Conservation (phyloP, 2,329 filamentous ascomycete species). For the Claviceps monticola region DNA sequence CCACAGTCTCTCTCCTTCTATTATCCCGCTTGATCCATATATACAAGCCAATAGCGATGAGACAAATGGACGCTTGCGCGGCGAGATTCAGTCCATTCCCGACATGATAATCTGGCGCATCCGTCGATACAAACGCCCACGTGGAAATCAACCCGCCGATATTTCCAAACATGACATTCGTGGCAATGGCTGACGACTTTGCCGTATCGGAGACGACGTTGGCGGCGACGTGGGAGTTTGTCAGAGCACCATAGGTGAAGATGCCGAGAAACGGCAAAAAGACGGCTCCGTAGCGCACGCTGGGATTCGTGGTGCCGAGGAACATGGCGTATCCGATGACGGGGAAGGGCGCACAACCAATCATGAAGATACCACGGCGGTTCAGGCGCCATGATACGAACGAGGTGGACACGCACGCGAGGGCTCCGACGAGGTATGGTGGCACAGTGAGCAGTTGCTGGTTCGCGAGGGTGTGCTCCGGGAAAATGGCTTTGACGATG, state of each 20-base stretch:
- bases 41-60: slow-evolving; percentile 34
- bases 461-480: slow-evolving; percentile 36
- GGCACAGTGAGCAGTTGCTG: slow-evolving; percentile 60
- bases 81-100: slow-evolving; percentile 60
- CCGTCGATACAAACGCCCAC: slow-evolving; percentile 49
- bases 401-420: slow-evolving; percentile 46
- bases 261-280: slow-evolving; percentile 52
- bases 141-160: slow-evolving; percentile 48
- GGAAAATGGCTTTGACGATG: slow-evolving; percentile 57
- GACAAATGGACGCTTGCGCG: slow-evolving; percentile 39
- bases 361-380: slow-evolving; percentile 44
- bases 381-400: slow-evolving; percentile 46
- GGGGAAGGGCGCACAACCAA: slow-evolving; percentile 41
- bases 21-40: slow-evolving; percentile 53
- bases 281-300: slow-evolving; percentile 50
- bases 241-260: slow-evolving; percentile 48
- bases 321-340: slow-evolving; percentile 59
- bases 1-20: slow-evolving; percentile 36
- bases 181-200: slow-evolving; percentile 45
- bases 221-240: slow-evolving; percentile 51
- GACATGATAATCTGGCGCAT: slow-evolving; percentile 51
- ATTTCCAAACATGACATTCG: slow-evolving; percentile 33
- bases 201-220: slow-evolving; percentile 59
- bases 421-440: slow-evolving; percentile 51
- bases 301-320: slow-evolving; percentile 34